Conservation (phyloP, 495 filamentous ascomycete genomes). For the Thermochaetoides thermophila region DNA sequence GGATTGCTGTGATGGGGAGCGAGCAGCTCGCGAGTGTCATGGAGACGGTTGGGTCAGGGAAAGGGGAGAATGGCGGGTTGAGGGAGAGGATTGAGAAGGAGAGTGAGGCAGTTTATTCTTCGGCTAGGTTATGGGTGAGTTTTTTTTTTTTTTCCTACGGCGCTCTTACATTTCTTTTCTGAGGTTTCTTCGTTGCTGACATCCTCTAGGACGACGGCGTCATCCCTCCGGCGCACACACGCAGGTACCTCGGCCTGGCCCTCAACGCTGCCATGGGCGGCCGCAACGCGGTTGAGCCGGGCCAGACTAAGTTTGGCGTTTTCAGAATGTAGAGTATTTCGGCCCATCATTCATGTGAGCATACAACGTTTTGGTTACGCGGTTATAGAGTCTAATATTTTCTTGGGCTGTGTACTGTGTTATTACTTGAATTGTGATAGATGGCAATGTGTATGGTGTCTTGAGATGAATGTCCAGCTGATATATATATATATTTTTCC, state of each 20-base stretch:
- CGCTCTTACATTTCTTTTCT: background rate
- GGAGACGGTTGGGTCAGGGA: constrained; percentile 87
- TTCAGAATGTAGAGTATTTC: constrained; percentile 77
- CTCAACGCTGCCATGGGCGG: constrained; percentile 65
- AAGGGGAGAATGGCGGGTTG: constrained; percentile 64
- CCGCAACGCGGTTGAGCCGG: constrained; percentile 39
- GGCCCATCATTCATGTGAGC: constrained; percentile 1
- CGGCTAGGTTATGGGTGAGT: constrained; percentile 74
- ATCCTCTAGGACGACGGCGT: constrained; percentile 61
- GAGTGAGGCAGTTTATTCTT: constrained; percentile 76
- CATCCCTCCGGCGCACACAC: constrained; percentile 78
- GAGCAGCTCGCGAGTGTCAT: constrained; percentile 89
- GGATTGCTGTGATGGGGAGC: constrained; percentile 88
- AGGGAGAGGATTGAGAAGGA: constrained; percentile 79
- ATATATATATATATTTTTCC: no score
- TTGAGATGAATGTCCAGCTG: no score
- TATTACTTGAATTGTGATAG: no score
- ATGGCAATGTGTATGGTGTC: no score
- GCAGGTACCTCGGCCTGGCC: constrained; percentile 68
- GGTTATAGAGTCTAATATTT: no score
- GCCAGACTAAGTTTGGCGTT: constrained; percentile 73
- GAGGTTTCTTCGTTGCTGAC: constrained; percentile 12
- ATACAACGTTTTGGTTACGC: no score
- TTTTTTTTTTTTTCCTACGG: background rate
- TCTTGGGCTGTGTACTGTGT: no score